Conservation (phyloP, 768 basidiomycete species). For the Cytidiella melzeri region DNA sequence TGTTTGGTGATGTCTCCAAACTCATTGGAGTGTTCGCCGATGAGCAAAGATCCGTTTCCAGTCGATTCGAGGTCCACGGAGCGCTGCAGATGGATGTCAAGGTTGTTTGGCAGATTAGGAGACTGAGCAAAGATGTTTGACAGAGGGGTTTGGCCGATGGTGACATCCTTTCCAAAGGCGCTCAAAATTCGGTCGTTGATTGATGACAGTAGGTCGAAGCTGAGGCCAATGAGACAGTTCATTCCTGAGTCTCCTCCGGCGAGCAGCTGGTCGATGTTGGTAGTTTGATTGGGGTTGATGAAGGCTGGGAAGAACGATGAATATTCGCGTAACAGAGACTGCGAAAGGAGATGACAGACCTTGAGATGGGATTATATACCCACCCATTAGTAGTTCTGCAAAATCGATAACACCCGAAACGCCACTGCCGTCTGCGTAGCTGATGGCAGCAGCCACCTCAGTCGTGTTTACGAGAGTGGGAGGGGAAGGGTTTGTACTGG, state of each 20-base stretch:
- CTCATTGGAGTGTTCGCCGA: slow-evolving; percentile 16
- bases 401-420: slow-evolving; percentile 32
- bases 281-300: slow-evolving; percentile 24
- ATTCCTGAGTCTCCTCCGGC: slow-evolving; percentile 37
- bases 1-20: slow-evolving; percentile 14
- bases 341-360: slow-evolving; percentile 35
- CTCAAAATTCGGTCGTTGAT: slow-evolving; percentile 7
- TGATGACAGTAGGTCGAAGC: slow-evolving; percentile 54
- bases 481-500: background rate
- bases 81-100: slow-evolving; percentile 23
- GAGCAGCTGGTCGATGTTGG: slow-evolving; percentile 4
- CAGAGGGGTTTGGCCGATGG: slow-evolving; percentile 19
- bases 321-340: background rate
- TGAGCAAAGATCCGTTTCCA: slow-evolving; percentile 18
- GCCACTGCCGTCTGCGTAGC: slow-evolving; percentile 36
- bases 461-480: slow-evolving; percentile 25
- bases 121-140: slow-evolving; percentile 19
- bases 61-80: slow-evolving; percentile 15
- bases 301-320: slow-evolving; percentile 35
- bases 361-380: slow-evolving; percentile 46
- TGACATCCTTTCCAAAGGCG: slow-evolving; percentile 11
- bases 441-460: slow-evolving; percentile 22
- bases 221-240: slow-evolving; percentile 66
- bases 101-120: slow-evolving; percentile 15
- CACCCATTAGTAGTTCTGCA: slow-evolving; percentile 30